Conservation (phyloP, 192 early-diverging fungal species). For the Gorgonomyces haynaldii region DNA sequence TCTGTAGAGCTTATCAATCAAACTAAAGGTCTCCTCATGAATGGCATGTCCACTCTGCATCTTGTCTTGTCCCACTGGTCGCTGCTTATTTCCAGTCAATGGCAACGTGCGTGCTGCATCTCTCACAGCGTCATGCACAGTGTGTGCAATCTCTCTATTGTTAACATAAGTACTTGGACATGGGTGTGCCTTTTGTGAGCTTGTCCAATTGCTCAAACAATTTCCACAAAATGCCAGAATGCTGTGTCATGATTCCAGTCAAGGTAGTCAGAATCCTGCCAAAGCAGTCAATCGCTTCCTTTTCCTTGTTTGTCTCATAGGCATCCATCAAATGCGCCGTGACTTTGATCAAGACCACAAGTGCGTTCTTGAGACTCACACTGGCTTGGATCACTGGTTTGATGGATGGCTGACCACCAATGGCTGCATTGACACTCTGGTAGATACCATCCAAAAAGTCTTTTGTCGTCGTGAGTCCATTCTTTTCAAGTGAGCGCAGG, state of each 20-base stretch:
- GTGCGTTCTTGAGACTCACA: slow-evolving; percentile 19
- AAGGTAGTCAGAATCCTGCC: slow-evolving; percentile 10
- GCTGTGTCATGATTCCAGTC: slow-evolving; percentile 7
- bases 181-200: background rate
- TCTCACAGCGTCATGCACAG: slow-evolving; percentile 4
- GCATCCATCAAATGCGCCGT: slow-evolving; percentile 20
- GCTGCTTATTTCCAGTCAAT: background rate
- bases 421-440: slow-evolving; percentile 5
- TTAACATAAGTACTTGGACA: background rate
- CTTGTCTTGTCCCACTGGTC: background rate
- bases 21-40: slow-evolving; percentile 1
- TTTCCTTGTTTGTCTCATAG: slow-evolving; percentile 19
- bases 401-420: slow-evolving; percentile 10
- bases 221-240: background rate
- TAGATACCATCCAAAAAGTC: slow-evolving; percentile 15
- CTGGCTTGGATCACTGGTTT: slow-evolving; percentile 10
- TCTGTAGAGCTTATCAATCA: slow-evolving; percentile 7
- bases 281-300: slow-evolving; percentile 11
- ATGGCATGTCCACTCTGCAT: background rate
- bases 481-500: slow-evolving; percentile 16
- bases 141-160: background rate
- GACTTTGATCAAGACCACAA: slow-evolving; percentile 16
- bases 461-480: slow-evolving; percentile 15
- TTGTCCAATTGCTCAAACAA: slow-evolving; percentile 4
- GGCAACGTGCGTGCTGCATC: background rate